A percentile compares a stretch with the other conserved stretches of the same genome.
phyloP scores from a whole-genome alignment of 2,329 filamentous ascomycete species.

The Alternaria rosae region DNA sequence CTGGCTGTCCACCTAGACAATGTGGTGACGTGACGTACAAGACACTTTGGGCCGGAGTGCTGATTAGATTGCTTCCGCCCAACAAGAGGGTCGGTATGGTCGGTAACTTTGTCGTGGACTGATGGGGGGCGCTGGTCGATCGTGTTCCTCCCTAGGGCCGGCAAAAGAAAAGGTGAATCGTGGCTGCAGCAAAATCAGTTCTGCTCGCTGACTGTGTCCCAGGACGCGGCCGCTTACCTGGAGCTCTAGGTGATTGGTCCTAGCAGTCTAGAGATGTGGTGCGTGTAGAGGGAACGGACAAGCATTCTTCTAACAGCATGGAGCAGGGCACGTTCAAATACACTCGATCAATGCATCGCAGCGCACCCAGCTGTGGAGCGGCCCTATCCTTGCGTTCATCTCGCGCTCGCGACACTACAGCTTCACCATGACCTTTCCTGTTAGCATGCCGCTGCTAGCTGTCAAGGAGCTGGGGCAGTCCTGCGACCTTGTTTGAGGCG shows the following conservation, averaged over 20 bases:
- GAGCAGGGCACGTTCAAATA: conserved; percentile 45
- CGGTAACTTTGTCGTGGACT: not conserved
- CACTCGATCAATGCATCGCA: conserved; percentile 38
- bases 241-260: conserved; percentile 1
- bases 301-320: conserved; percentile 24
- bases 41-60: conserved; percentile 4
- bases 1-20: not conserved
- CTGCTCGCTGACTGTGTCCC: conserved; percentile 37
- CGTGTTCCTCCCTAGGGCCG: conserved; percentile 18
- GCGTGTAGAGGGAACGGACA: conserved; percentile 26
- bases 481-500: conserved; percentile 41
- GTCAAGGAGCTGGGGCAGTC: conserved; percentile 40
- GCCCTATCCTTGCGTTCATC: conserved; percentile 43
- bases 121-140: conserved; percentile 11
- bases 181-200: conserved; percentile 26
- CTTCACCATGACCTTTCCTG: conserved; percentile 38
- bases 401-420: conserved; percentile 32
- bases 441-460: conserved; percentile 37
- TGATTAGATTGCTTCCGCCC: conserved; percentile 23
- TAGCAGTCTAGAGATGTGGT: conserved; percentile 30
- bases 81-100: conserved; percentile 11
- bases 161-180: conserved; percentile 27
- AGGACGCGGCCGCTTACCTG: conserved; percentile 23
- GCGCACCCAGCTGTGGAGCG: conserved; percentile 35
- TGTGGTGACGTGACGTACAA: conserved; percentile 10